Conservation (phyloP, 1,139 yeast species). For the Yamadazyma sp. region DNA sequence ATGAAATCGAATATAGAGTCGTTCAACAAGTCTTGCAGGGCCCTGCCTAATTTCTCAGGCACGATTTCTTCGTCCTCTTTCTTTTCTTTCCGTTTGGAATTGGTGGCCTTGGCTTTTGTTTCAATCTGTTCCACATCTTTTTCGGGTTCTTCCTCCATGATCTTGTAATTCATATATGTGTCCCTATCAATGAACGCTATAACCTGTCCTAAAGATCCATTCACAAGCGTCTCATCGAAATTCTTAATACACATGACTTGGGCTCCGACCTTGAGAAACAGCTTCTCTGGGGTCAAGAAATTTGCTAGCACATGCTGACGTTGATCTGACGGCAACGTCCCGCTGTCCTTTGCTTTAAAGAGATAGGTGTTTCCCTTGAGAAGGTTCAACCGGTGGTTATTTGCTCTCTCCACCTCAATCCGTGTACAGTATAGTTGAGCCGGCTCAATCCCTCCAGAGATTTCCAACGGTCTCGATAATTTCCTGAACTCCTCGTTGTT, state of each 20-base stretch:
- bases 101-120: conserved; percentile 5
- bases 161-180: conserved; percentile 29
- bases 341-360: conserved; percentile 65
- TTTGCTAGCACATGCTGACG: conserved; percentile 52
- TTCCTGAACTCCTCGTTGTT: conserved; percentile 56
- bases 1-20: conserved; percentile 28
- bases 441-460: conserved; percentile 74
- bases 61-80: conserved; percentile 10
- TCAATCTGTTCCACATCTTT: conserved; percentile 18
- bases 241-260: conserved; percentile 97
- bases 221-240: conserved; percentile 81
- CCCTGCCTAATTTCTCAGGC: conserved; percentile 2
- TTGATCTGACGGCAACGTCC: conserved; percentile 47
- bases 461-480: conserved; percentile 55
- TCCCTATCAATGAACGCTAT: conserved; percentile 40
- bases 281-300: conserved; percentile 66
- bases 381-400: conserved; percentile 50
- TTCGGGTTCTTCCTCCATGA: conserved; percentile 22
- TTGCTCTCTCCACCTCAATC: conserved; percentile 80
- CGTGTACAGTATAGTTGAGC: conserved; percentile 87
- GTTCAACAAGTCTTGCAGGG: conserved; percentile 11
- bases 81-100: conserved; percentile 9
- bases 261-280: conserved; percentile 74
- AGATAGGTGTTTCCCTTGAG: conserved; percentile 50
- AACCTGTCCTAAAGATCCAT: conserved; percentile 89